Base-by-base conservation (phyloP, 164 flowering plant genomes). In the Buxus sempervirens region DNA sequence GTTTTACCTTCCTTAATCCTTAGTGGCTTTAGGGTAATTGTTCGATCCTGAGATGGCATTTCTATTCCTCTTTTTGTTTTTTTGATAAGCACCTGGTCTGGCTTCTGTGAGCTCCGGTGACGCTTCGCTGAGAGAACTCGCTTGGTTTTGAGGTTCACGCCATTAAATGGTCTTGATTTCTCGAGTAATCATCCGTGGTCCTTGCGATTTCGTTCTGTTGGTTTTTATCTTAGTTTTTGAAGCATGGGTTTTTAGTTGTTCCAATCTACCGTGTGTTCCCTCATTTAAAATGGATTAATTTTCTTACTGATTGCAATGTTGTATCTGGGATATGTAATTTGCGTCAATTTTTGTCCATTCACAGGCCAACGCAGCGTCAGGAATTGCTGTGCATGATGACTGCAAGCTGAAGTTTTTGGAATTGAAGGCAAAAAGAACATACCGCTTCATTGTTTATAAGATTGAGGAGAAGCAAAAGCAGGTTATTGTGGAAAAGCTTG, bases 331-430 rank as follows among this genome's bases (percentile, higher is more conserved):
- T 4, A 0, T 58, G 45, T 60, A 24, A 41, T 67, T 0, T 62
- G 51, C 61, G 19, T 59, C 22, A 38, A 25, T 20, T 61, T 54
- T 21, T 7, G 51, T 19, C 36, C 25, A 56, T 72, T 72, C 2
- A 38, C 64, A 88, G 93, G 90, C 90, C 71, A 88, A 88, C 26
- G 93, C 93, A 62, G 85, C 85, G 6, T 88, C 92, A 2, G 91
- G 91, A 42, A 78, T 85, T 75, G 86, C 85, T 65, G 91, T 87
- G 80, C 69, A 85, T 66, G 91, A 87, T 76, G 91, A 87, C 16
- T 87, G 91, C 79, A 87, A 87, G 80, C 73, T 85, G 45, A 88
- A 75, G 70, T 88, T 88, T 71, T 61, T 85, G 81, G 90, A 88
- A 70, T 77, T 88, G 65, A 88, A 88, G 75, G 86, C 89, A 8